A percentile compares a stretch with the other conserved stretches of the same genome.
These are phyloP conservation scores for Wallacemonas sp. DNA, from an alignment of 208 protist genomes.

Conservation along the genomic window DNA sequence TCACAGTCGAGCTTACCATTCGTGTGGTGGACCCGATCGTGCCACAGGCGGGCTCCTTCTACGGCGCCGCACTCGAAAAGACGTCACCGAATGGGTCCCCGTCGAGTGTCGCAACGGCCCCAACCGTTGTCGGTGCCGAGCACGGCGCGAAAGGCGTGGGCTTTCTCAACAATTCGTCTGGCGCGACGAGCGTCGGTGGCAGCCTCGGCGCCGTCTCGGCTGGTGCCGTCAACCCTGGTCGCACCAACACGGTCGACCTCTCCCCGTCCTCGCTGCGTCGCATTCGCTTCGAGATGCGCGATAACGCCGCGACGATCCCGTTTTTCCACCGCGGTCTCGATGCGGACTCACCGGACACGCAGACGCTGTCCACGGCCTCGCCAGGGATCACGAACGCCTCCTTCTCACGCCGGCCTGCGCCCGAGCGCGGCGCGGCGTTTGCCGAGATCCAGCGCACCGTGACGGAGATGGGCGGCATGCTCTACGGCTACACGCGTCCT, in stretches of 20 bases:
- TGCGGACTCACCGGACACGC: neutral
- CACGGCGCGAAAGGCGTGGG: neutral
- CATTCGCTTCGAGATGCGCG: constrained; percentile 67
- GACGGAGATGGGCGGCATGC: constrained; percentile 53
- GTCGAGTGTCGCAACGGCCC: constrained; percentile 1
- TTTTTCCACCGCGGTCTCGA: constrained; percentile 20
- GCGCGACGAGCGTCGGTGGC: neutral
- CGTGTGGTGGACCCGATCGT: constrained; percentile 36
- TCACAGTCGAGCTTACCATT: constrained; percentile 48
- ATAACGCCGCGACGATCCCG: constrained; percentile 51
- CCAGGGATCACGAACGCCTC: constrained; percentile 6
- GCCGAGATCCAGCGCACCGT: constrained; percentile 46
- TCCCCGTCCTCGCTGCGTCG: constrained; percentile 50
- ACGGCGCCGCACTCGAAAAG: neutral
- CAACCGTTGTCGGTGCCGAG: neutral
- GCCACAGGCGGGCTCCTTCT: neutral
- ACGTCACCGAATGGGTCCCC: neutral
- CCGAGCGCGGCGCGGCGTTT: constrained; percentile 28
- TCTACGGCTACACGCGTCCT: constrained; percentile 65
- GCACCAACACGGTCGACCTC: constrained; percentile 30
- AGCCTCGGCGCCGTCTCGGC: neutral
- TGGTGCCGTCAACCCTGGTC: too few species aligned
- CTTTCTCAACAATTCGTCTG: neutral
- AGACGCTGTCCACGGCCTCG: neutral
- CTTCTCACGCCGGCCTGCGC: neutral